These are phyloP conservation scores for Pseudocercospora cruenta DNA, from an alignment of 2,329 filamentous ascomycete genomes.

Conservation along the genomic window DNA sequence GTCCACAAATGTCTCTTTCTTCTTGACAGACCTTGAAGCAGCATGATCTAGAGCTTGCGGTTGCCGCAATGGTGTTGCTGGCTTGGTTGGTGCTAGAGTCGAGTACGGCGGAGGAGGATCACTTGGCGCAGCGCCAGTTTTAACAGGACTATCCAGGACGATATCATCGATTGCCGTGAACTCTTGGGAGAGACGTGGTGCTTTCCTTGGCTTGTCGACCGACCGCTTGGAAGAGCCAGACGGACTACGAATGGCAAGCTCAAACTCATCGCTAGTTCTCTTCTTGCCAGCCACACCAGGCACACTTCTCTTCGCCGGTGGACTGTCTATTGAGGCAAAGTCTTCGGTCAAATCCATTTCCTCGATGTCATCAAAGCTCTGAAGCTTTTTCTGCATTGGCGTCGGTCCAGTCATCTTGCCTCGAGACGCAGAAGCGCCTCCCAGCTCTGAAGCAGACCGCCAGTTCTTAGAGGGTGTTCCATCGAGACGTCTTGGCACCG, in stretches of 20 bases:
- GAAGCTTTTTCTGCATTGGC: constrained; percentile 8
- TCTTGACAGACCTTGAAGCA: constrained; percentile 4
- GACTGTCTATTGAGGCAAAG: constrained; percentile 27
- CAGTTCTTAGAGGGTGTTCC: constrained; percentile 20
- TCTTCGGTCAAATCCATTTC: constrained; percentile 41
- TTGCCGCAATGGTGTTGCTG: constrained; percentile 4
- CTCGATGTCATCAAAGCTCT: constrained; percentile 32
- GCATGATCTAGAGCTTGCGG: background rate
- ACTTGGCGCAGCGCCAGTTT: constrained; percentile 17
- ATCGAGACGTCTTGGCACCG: constrained; percentile 5
- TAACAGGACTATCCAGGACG: constrained; percentile 23
- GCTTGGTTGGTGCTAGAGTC: constrained; percentile 40
- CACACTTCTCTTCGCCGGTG: constrained; percentile 19
- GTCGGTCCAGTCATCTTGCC: constrained; percentile 13
- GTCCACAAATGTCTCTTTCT: constrained; percentile 19
- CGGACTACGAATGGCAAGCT: constrained; percentile 31
- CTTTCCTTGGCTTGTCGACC: background rate
- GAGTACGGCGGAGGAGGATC: constrained; percentile 51
- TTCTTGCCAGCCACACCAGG: constrained; percentile 40
- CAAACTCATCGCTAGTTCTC: constrained; percentile 52
- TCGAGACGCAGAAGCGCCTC: background rate
- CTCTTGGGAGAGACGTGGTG: constrained; percentile 30
- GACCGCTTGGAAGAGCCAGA: constrained; percentile 18
- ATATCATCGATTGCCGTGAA: constrained; percentile 48
- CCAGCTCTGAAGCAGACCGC: background rate